These are phyloP conservation scores for Lecanoromycetidae sp. DNA, from an alignment of 2,329 filamentous ascomycete species.

Conservation along the genomic window DNA sequence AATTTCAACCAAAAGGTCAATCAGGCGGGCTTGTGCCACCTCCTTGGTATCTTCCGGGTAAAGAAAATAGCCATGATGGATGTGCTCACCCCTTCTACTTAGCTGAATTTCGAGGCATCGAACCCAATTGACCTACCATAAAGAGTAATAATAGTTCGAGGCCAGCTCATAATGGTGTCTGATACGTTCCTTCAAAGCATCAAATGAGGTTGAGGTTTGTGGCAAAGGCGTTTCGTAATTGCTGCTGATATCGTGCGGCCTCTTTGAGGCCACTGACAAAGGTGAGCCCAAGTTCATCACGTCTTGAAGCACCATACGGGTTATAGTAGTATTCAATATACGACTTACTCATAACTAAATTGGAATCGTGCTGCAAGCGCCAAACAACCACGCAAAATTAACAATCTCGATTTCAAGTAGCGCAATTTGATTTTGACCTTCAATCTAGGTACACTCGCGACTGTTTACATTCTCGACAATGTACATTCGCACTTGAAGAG, in stretches of 20 bases:
- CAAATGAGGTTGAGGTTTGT: conserved; percentile 17
- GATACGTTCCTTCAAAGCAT: conserved; percentile 44
- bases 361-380: too few relatives aligned
- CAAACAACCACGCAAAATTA: too few relatives aligned
- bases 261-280: background rate
- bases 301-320: too few relatives aligned
- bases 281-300: too few relatives aligned
- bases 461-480: too few relatives aligned
- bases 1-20: conserved; percentile 43
- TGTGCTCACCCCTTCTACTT: conserved; percentile 45
- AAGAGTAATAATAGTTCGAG: conserved; percentile 49
- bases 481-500: too few relatives aligned
- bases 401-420: too few relatives aligned
- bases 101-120: conserved; percentile 4
- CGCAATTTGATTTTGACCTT: too few relatives aligned
- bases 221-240: conserved; percentile 18
- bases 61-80: conserved; percentile 51
- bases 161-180: conserved; percentile 50
- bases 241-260: background rate
- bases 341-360: too few relatives aligned
- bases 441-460: too few relatives aligned
- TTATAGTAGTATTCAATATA: too few relatives aligned
- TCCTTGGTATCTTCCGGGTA: conserved; percentile 44
- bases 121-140: conserved; percentile 36
- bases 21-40: conserved; percentile 45